These are phyloP conservation scores for Colletotrichum tropicale DNA, from an alignment of 2,329 filamentous ascomycete species.

Conservation along the genomic window DNA sequence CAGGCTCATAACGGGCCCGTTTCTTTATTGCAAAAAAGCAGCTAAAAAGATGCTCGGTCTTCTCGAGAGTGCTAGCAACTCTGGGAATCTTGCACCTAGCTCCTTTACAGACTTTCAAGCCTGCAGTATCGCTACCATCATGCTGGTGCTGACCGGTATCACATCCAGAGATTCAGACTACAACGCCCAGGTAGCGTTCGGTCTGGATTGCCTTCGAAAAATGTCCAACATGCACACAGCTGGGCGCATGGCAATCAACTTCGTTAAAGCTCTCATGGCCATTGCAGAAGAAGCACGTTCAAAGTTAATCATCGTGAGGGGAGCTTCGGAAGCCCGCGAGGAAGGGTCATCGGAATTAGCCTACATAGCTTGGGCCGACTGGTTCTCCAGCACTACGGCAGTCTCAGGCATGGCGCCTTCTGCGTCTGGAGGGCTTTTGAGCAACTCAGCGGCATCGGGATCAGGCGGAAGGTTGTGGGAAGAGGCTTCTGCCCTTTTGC, in stretches of 20 bases:
- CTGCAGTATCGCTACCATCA: slow-evolving; percentile 41
- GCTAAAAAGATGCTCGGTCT: slow-evolving; percentile 32
- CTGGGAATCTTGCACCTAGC: slow-evolving; percentile 33
- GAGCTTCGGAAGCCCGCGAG: rapidly evolving
- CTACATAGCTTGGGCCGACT: slow-evolving; percentile 24
- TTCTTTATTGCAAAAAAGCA: slow-evolving; percentile 29
- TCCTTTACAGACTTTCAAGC: slow-evolving; percentile 43
- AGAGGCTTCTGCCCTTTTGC: not conserved
- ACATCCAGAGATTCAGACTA: slow-evolving; percentile 34
- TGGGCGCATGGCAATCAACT: slow-evolving; percentile 24
- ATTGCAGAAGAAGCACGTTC: slow-evolving; percentile 24
- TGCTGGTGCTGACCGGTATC: slow-evolving; percentile 35
- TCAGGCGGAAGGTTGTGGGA: not conserved
- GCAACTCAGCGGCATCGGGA: not conserved
- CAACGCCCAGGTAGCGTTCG: slow-evolving; percentile 30
- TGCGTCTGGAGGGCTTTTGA: not conserved
- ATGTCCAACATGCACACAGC: slow-evolving; percentile 36
- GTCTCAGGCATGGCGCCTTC: not conserved
- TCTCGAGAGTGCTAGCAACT: slow-evolving; percentile 30
- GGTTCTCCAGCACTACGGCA: slow-evolving; percentile 8
- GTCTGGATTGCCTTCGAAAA: slow-evolving; percentile 31
- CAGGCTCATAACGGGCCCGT: too few relatives aligned
- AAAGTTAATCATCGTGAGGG: slow-evolving; percentile 2
- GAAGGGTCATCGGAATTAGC: not conserved
- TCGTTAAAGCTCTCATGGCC: slow-evolving; percentile 25